Percentiles rank a stretch among this genome's conserved stretches.
Evolutionary conservation across 2,329 filamentous ascomycete genomes (phyloP).

Genomic region (Plenodomus lindquistii): DNA sequence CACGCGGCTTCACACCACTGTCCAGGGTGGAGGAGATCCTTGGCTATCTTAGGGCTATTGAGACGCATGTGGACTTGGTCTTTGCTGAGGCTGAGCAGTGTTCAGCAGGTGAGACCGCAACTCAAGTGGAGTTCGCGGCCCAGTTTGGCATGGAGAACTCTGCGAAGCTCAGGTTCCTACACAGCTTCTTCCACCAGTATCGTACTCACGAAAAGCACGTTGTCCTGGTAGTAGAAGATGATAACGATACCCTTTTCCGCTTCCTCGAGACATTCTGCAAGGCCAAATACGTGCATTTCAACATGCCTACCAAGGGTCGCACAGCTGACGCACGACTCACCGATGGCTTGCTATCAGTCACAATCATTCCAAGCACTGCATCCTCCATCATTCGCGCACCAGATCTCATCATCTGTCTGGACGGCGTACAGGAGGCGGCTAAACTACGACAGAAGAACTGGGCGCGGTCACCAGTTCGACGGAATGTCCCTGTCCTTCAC

Average conservation of each 20-base stretch:
- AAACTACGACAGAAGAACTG: constrained; percentile 31
- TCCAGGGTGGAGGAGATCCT: constrained; percentile 22
- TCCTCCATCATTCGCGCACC: constrained; percentile 28
- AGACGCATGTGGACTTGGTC: constrained; percentile 39
- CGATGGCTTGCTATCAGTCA: constrained; percentile 33
- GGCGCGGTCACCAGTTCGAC: constrained; percentile 20
- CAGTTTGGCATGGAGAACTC: constrained; percentile 35
- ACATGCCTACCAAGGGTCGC: constrained; percentile 24
- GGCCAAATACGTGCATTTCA: constrained; percentile 28
- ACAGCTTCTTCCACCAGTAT: constrained; percentile 24
- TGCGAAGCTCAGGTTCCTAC: constrained; percentile 41
- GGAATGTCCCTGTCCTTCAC: constrained; percentile 38
- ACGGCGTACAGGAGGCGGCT: constrained; percentile 35
- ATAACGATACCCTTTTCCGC: constrained; percentile 25
- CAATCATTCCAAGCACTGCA: constrained; percentile 37
- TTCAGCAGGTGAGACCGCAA: constrained; percentile 13
- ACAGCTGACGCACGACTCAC: constrained; percentile 8
- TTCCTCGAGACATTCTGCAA: constrained; percentile 33
- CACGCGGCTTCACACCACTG: constrained; percentile 13
- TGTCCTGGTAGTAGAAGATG: constrained; percentile 30
- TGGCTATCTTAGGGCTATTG: constrained; percentile 26
- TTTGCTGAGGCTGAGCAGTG: constrained; percentile 23
- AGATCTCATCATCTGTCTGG: constrained; percentile 48
- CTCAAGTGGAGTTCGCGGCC: constrained; percentile 23
- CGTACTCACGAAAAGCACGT: constrained; percentile 29